phyloP scores from a whole-genome alignment of 257 asterid genomes.

The Ligustrum vulgare region DNA sequence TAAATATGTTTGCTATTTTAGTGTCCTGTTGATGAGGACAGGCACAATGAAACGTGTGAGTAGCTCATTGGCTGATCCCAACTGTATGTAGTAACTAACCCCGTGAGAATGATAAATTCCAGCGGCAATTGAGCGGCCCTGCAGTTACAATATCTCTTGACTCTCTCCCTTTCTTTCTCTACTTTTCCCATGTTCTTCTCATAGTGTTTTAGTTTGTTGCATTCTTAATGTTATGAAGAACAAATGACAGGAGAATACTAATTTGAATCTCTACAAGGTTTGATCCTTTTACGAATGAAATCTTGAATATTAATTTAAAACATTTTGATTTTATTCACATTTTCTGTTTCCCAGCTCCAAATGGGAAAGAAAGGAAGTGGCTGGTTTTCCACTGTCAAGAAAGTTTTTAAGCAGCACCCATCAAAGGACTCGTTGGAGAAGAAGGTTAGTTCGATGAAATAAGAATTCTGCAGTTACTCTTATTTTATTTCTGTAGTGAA shows the following conservation, averaged over 20 bases:
- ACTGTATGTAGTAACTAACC: too few relatives aligned
- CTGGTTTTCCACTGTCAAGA: slow-evolving; percentile 88
- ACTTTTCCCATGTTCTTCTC: background rate
- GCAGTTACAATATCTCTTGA: slow-evolving; percentile 16
- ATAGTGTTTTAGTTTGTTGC: background rate
- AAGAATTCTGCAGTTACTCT: background rate
- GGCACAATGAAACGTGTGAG: too few relatives aligned
- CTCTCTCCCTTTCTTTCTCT: background rate
- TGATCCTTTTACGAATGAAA: background rate
- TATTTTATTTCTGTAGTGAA: too few relatives aligned
- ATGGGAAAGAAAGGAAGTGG: slow-evolving; percentile 86
- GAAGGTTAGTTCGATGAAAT: slow-evolving; percentile 48
- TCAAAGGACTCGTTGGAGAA: slow-evolving; percentile 47
- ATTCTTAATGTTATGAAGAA: background rate
- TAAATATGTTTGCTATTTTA: too few relatives aligned
- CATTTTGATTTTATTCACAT: background rate
- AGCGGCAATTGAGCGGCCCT: slow-evolving; percentile 14
- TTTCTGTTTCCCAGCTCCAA: slow-evolving; percentile 13
- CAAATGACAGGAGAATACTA: background rate
- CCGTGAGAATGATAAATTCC: too few relatives aligned
- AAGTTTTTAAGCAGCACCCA: slow-evolving; percentile 69
- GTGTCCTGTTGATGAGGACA: too few relatives aligned
- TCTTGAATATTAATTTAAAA: background rate
- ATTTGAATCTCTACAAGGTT: background rate
- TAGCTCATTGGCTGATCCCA: too few relatives aligned